A percentile compares a stretch with the other conserved stretches of the same genome.
Evolutionary conservation across 495 filamentous ascomycete genomes (phyloP).

Genomic region (Aspergillus affinis): DNA sequence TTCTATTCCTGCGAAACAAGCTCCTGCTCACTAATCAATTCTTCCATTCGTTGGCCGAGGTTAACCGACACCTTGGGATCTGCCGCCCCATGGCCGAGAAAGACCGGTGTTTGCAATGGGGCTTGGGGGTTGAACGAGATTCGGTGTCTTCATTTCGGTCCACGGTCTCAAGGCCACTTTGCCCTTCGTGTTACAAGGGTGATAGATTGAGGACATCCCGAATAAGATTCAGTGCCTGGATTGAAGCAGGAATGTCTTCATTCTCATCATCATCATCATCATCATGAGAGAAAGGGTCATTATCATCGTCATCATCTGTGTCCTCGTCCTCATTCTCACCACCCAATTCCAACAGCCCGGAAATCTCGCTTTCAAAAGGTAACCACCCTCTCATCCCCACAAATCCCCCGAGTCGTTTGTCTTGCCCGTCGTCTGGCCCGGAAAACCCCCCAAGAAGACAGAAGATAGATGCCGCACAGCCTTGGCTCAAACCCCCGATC

Average conservation of each 20-base stretch:
- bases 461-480: background rate
- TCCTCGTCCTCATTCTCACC: too few species aligned
- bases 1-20: too few species aligned
- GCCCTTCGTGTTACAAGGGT: background rate
- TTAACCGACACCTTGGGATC: background rate
- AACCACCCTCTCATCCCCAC: slow-evolving; percentile 58
- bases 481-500: background rate
- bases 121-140: too few species aligned
- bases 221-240: background rate
- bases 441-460: background rate
- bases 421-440: too few species aligned
- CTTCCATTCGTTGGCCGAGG: background rate
- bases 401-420: slow-evolving; percentile 32
- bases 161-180: too few species aligned
- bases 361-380: slow-evolving; percentile 45
- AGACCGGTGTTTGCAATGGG: background rate
- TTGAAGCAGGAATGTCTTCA: background rate
- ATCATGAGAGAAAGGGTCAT: too few species aligned
- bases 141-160: too few species aligned
- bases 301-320: too few species aligned
- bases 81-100: background rate
- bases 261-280: too few species aligned
- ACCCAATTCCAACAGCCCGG: background rate
- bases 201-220: background rate
- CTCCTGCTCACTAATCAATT: too few species aligned